Conservation (phyloP, 176 grass and related monocot species). For the Sorghum bicolor region DNA sequence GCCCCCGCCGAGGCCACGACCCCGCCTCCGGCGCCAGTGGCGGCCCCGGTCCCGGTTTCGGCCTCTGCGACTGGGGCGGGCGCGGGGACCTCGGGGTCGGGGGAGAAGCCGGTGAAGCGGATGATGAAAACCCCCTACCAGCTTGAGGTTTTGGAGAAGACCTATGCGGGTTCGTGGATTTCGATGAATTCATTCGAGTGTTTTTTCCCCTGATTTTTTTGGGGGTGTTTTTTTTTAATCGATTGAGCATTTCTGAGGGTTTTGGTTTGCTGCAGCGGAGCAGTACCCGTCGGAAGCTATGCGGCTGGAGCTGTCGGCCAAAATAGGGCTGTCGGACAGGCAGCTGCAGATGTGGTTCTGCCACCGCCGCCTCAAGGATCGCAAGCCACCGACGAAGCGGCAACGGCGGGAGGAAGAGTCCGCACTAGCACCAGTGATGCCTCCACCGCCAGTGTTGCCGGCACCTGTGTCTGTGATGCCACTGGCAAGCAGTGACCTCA, state of each 20-base stretch:
- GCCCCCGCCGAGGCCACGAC: neutral
- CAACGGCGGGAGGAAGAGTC: conserved; percentile 59
- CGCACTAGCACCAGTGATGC: neutral
- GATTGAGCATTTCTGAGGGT: conserved; percentile 11
- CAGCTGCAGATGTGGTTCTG: conserved; percentile 99
- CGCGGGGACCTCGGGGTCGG: conserved; percentile 29
- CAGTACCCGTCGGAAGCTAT: conserved; percentile 78
- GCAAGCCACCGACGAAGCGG: conserved; percentile 60
- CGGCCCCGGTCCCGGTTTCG: neutral
- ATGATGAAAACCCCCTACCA: conserved; percentile 99
- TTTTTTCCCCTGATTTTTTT: neutral
- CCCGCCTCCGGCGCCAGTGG: neutral
- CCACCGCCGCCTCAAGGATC: conserved; percentile 90
- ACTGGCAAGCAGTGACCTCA: conserved; percentile 34
- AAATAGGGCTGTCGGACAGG: conserved; percentile 80
- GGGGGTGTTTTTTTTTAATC: neutral
- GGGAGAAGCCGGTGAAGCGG: conserved; percentile 66
- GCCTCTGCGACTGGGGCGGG: conserved; percentile 10
- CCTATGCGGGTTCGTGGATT: conserved; percentile 65
- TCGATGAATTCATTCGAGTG: neutral
- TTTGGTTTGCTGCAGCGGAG: conserved; percentile 63
- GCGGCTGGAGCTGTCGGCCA: conserved; percentile 70
- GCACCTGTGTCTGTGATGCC: conserved; percentile 24
- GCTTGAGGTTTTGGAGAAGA: conserved; percentile 84
- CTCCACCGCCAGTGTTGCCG: conserved; percentile 34